Base-by-base conservation (phyloP, 2,329 filamentous ascomycete genomes). In the Colletotrichum tropicicola region DNA sequence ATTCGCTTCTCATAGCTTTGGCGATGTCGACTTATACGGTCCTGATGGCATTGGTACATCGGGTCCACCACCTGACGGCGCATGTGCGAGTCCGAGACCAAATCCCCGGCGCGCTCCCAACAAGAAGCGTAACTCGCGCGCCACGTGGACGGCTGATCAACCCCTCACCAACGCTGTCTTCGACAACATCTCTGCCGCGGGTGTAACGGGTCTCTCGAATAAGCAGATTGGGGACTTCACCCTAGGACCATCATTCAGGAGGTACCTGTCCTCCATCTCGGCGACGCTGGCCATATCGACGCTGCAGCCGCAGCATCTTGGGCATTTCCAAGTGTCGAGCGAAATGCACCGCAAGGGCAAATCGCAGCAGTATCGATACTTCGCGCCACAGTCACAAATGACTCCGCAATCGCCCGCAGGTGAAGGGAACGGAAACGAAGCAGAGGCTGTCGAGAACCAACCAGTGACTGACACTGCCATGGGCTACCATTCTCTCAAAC, bases 201-300 rank as follows among this genome's bases (percentile, higher is more conserved):
- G 74, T 23, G 17, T 67, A 4, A 57, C 67, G 35, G 76, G 76
- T 28, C 72, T 75, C 17, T 74, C 74, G 3, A 78, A 78, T 56
- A 68, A 68, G 12, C 71, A 73, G 27, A 70, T 78, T 47, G 70
- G 70, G 44, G 70, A 68, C 32, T 68, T 70, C 48, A 77, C 74
- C 23, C 62, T 77, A 4, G 76, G 76, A 1, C 62, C 70, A 27
- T 68, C 68, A 25, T 78, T 74, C 54, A 70, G 73, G 27, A 76
- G 76, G 57, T 76, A 74, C 39, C 70, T 73, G 6, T 72, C 75
- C n/a, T 74, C 75, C 5, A 71, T 77, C 58, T 77, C 74, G 2
- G 71, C 71, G 2, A 70, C 72, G 4, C 69, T 78, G 19, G 73
- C 74, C 6, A 65, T 71, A 5, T 37, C 56, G 12, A 37, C 48